Conservation (phyloP, 2,329 filamentous ascomycete genomes). For the Herpomyces periplanetae region DNA sequence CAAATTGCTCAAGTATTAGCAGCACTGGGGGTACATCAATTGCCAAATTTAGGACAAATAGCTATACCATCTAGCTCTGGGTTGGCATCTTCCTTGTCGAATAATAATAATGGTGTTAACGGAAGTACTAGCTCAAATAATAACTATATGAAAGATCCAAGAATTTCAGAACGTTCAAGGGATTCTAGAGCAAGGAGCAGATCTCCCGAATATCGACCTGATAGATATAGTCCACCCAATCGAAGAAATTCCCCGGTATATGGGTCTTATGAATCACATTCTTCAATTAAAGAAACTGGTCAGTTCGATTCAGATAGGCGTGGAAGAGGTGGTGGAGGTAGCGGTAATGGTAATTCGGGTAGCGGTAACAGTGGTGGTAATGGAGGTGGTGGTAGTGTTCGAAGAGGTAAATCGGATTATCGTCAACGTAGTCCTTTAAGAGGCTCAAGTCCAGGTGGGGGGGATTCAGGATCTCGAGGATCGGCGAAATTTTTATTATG, state of each 20-base stretch:
- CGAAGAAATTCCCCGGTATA: slow-evolving; percentile 27
- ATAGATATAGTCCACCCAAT: slow-evolving; percentile 17
- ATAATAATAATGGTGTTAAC: too few relatives aligned
- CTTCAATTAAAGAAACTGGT: slow-evolving; percentile 17
- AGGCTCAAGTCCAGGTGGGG: slow-evolving; percentile 14
- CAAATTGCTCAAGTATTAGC: too few relatives aligned
- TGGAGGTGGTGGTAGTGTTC: slow-evolving; percentile 13
- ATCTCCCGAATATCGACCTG: slow-evolving; percentile 36
- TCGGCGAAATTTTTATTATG: slow-evolving; percentile 35
- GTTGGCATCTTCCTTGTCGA: too few relatives aligned
- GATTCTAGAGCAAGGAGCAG: too few relatives aligned
- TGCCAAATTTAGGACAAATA: too few relatives aligned
- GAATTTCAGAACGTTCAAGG: too few relatives aligned
- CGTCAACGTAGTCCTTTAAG: slow-evolving; percentile 50
- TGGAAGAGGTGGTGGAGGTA: too few relatives aligned
- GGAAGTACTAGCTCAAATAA: too few relatives aligned
- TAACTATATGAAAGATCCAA: too few relatives aligned
- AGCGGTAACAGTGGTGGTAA: slow-evolving; percentile 14
- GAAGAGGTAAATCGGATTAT: slow-evolving; percentile 17
- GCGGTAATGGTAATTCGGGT: slow-evolving; percentile 9
- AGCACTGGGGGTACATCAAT: too few relatives aligned
- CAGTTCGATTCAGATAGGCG: too few relatives aligned
- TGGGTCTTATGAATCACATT: slow-evolving; percentile 30
- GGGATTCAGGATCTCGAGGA: slow-evolving; percentile 9
- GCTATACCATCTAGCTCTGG: too few relatives aligned